Evolutionary conservation across 2,329 filamentous ascomycete species (phyloP).

Genomic region (Stromatinia cepivora): DNA sequence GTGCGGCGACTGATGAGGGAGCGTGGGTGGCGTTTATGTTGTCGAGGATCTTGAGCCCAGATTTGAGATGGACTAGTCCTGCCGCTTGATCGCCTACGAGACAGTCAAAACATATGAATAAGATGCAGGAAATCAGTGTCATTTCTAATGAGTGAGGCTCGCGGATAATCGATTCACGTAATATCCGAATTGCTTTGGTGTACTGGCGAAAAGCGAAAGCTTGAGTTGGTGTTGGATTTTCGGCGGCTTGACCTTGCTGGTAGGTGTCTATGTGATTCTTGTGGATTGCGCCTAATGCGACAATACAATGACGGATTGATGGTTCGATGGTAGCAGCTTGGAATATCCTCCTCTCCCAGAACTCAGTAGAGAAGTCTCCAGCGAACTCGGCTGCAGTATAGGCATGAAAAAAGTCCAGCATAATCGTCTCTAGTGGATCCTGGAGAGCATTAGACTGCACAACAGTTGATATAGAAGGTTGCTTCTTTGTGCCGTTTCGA

Average conservation of each 20-base stretch:
- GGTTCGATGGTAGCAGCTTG: conserved; percentile 34
- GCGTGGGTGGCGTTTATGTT: conserved; percentile 30
- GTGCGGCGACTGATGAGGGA: conserved; percentile 20
- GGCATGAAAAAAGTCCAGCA: conserved; percentile 34
- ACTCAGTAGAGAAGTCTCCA: conserved; percentile 34
- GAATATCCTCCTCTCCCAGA: conserved; percentile 35
- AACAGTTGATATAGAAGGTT: neutral
- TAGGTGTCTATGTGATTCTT: conserved; percentile 43
- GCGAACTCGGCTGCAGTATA: conserved; percentile 34
- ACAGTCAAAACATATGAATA: conserved; percentile 64
- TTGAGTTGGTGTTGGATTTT: conserved; percentile 22
- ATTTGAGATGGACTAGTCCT: conserved; percentile 37
- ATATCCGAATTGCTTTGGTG: conserved; percentile 51
- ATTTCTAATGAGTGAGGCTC: conserved; percentile 36
- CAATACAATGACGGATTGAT: conserved; percentile 36
- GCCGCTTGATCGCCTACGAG: conserved; percentile 35
- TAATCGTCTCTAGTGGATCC: conserved; percentile 32
- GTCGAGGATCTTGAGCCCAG: conserved; percentile 37
- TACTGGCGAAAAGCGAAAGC: conserved; percentile 59
- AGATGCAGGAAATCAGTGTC: conserved; percentile 61
- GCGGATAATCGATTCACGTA: conserved; percentile 35
- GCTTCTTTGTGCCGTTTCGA: neutral
- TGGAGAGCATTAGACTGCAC: conserved; percentile 16
- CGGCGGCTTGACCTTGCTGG: conserved; percentile 45
- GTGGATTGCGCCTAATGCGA: conserved; percentile 39